Base-by-base conservation (phyloP, 2,329 filamentous ascomycete genomes). In the Colletotrichum aenigma region DNA sequence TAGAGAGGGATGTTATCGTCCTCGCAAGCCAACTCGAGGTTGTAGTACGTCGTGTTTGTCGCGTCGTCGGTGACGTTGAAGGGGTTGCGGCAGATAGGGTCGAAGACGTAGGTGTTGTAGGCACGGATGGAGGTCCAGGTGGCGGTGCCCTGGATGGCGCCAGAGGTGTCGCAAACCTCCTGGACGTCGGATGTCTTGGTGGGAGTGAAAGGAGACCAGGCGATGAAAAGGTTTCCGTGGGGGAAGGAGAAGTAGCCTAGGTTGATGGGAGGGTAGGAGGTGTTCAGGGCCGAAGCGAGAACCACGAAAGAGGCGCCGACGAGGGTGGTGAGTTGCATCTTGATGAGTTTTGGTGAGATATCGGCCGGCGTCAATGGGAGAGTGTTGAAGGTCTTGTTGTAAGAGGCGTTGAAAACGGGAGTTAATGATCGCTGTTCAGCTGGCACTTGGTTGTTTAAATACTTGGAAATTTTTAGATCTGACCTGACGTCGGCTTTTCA, bases 61-160 rank as follows among this genome's bases (percentile, higher is more conserved):
- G 15, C 56, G 21, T 34, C 28, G 32, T 56, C 38, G 34, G 73
- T 73, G 64, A 68, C 9, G 64, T 65, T 73, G 73, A 75, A 75
- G 34, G 73, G 73, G n/a, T 73, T 75, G 56, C 70, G 73, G 38
- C 73, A 75, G 32, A 75, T 60, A 15, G 73, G 70, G 15, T 60
- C 43, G 15, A 38, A 38, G 43, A 58, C 56, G 64, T 69, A 73
- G n/a, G 64, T 75, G 43, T 43, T 73, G 32, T 30, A 43, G 7
- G 58, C 18, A 3, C 64, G 64, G 56, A 75, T 65, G 7, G n/a
- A 5, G 32, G 43, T 68, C 73, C 70, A 75, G 4, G 70, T 75
- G 3, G 43, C 58, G 4, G 70, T 69, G 7, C 73, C 73, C 43
- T 38, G 58, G 15, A 65, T n/a, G 32, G 62, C 56, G 21, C 70